Conservation (phyloP, 768 basidiomycete species). For the Rhizopogon salebrosus region DNA sequence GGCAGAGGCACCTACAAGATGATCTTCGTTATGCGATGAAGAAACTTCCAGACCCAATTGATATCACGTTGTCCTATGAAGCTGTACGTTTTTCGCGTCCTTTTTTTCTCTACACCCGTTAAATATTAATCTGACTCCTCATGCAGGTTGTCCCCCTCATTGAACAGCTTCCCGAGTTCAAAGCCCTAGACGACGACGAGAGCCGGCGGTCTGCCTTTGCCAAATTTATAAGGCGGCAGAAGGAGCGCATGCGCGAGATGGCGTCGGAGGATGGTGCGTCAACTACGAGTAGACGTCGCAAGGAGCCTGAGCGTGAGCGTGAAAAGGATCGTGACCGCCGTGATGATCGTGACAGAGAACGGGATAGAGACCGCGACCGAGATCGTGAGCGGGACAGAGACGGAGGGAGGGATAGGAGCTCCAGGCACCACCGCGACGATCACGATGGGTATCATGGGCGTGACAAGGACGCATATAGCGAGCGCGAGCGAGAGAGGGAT, state of each 20-base stretch:
- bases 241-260: slow-evolving; percentile 75
- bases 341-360: slow-evolving; percentile 26
- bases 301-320: slow-evolving; percentile 56
- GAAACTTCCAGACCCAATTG: slow-evolving; percentile 79
- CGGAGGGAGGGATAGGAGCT: slow-evolving; percentile 23
- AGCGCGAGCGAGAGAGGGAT: slow-evolving; percentile 36
- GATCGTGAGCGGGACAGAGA: slow-evolving; percentile 24
- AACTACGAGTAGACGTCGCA: slow-evolving; percentile 73
- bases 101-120: not conserved
- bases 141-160: slow-evolving; percentile 68
- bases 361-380: slow-evolving; percentile 24
- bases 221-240: slow-evolving; percentile 88
- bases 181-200: slow-evolving; percentile 86
- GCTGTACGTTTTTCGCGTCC: slow-evolving; percentile 46
- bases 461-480: slow-evolving; percentile 24
- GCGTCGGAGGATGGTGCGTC: slow-evolving; percentile 83
- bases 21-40: slow-evolving; percentile 94
- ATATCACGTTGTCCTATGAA: slow-evolving; percentile 72
- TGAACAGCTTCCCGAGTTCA: slow-evolving; percentile 79
- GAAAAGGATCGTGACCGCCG: slow-evolving; percentile 43
- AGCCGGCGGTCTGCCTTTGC: slow-evolving; percentile 73
- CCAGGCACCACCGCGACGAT: slow-evolving; percentile 20
- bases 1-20: slow-evolving; percentile 84
- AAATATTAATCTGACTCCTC: slow-evolving; percentile 1
- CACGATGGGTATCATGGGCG: slow-evolving; percentile 6